Evolutionary conservation across 306 rosid species (phyloP), one percentile per base, ranked within the genome.

Genomic region (Gastrolobium bilobum): DNA sequence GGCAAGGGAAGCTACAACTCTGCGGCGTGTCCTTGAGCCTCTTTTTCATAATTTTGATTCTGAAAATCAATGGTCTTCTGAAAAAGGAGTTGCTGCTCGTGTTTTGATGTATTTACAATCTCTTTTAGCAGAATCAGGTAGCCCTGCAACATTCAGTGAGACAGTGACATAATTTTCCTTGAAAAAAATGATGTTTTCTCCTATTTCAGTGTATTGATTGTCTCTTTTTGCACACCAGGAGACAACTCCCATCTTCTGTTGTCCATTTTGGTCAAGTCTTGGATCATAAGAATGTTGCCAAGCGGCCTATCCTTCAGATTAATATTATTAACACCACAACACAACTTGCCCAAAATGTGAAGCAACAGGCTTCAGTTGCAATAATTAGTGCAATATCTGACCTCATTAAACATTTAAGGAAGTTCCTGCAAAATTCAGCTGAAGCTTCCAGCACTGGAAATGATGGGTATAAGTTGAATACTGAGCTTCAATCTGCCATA

Each of bases 221-320:
- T 71, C 50, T 50, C 70, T 77, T 80, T 48, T 72, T 81, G 76
- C 79, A 79, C 69, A 65, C 76, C 91, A 95, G 99, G 98, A 78
- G 93, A 90, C 80, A 86, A 89, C 73, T 90, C 91, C 53, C 92
- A 90, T 81, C 79, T 93, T 78, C 82, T 95, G 63, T 86, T 95
- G 75, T 91, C 97, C 73, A 87, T 77, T 81, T 83, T 95, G 90
- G 89, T 93, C 86, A 95, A 95, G 89, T 98, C 88, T 85, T 95
- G 94, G 99, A 93, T 89, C 99, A 95, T 80, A 91, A 91, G 91
- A 90, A 90, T 82, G 93, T 90, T 59, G 83, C 81, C 69, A 93
- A 83, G 84, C 85, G 86, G 70, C 98, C 98, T 75, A 82, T 78
- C 39, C 33, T 90, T 80, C 97, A 91, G 84, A 89, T 81, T 48